These are phyloP conservation scores for Chrysanthemum seticuspe DNA, from an alignment of 129 eudicot species.

Conservation along the genomic window DNA sequence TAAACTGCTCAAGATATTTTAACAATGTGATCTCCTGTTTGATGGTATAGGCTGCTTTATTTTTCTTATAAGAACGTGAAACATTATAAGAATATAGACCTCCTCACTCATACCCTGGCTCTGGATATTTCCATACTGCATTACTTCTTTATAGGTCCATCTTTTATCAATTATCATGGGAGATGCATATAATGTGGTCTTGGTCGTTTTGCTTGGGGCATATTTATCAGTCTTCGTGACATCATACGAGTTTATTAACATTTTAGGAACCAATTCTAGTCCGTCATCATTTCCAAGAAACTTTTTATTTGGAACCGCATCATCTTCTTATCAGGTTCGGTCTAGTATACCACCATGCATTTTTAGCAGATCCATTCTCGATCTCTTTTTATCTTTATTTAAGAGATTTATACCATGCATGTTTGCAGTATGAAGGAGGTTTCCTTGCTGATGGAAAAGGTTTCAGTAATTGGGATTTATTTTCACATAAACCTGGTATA, in stretches of 20 bases:
- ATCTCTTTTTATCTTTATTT: neutral
- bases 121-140: no score
- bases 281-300: conserved; percentile 45
- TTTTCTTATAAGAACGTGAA: no score
- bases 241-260: conserved; percentile 1
- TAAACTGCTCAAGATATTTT: no score
- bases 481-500: conserved; percentile 62
- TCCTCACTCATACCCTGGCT: no score
- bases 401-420: neutral
- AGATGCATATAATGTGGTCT: neutral
- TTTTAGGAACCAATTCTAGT: conserved; percentile 18
- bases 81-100: no score
- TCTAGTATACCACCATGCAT: conserved; percentile 1
- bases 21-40: no score
- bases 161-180: conserved; percentile 20
- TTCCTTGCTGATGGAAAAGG: conserved; percentile 75
- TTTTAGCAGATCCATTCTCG: conserved; percentile 37
- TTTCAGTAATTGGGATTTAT: conserved; percentile 77
- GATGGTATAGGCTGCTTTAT: no score
- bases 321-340: conserved; percentile 80
- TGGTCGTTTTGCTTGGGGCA: conserved; percentile 1
- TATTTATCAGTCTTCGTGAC: conserved; percentile 6
- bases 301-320: conserved; percentile 80
- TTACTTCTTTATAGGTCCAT: neutral
- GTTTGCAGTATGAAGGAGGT: conserved; percentile 78